These are phyloP conservation scores for Exophiala sp. DNA, from an alignment of 2,329 filamentous ascomycete species.

Conservation along the genomic window DNA sequence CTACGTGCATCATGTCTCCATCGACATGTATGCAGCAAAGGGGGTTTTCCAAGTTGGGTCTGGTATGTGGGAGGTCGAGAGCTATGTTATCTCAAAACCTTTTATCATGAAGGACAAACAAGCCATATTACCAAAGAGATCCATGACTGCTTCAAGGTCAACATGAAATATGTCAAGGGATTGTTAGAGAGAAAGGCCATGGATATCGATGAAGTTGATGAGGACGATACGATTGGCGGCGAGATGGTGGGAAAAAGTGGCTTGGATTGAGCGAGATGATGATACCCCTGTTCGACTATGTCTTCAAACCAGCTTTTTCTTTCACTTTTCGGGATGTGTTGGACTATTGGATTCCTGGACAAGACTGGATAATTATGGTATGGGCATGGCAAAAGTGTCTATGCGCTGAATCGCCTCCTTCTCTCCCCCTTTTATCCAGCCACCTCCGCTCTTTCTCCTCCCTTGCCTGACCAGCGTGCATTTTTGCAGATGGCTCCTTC, in stretches of 20 bases:
- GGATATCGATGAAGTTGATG: slow-evolving; percentile 13
- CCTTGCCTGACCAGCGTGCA: slow-evolving; percentile 3
- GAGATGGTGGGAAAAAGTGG: slow-evolving; percentile 2
- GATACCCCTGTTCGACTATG: slow-evolving; percentile 10
- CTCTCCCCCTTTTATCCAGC: neutral
- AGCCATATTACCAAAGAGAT: slow-evolving; percentile 8
- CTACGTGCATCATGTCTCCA: slow-evolving; percentile 42
- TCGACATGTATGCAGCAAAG: slow-evolving; percentile 4
- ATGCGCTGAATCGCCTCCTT: neutral
- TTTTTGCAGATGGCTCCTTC: slow-evolving; percentile 19
- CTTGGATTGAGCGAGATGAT: slow-evolving; percentile 6
- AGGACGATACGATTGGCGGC: slow-evolving; percentile 4
- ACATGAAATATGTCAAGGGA: slow-evolving; percentile 16
- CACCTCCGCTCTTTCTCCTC: neutral
- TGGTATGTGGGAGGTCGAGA: slow-evolving; percentile 21
- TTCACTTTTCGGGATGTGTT: neutral
- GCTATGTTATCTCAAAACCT: slow-evolving; percentile 33
- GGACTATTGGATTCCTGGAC: slow-evolving; percentile 3
- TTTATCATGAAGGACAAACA: slow-evolving; percentile 1
- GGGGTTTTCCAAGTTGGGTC: slow-evolving; percentile 9
- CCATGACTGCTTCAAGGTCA: slow-evolving; percentile 14
- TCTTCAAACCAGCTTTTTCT: neutral
- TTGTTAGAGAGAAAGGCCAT: slow-evolving; percentile 4
- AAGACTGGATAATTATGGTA: neutral
- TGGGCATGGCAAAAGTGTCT: neutral